These are phyloP conservation scores for Ceratocystis colombiana DNA, from an alignment of 2,329 filamentous ascomycete genomes.

Conservation along the genomic window DNA sequence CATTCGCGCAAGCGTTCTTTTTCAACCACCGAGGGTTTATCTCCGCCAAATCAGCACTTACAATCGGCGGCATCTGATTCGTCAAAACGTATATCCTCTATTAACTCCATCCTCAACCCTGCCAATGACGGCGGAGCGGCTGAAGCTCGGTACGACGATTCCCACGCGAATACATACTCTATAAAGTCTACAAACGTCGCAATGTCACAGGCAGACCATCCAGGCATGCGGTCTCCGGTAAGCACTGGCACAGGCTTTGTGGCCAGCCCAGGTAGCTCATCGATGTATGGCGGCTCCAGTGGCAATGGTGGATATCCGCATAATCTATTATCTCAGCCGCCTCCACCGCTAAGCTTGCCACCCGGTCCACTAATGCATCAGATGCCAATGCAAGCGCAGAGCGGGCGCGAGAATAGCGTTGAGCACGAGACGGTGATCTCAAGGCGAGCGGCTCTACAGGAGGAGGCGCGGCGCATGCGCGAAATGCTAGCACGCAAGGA, in stretches of 20 bases:
- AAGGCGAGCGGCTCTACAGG: slow-evolving; percentile 54
- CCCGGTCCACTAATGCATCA: not conserved
- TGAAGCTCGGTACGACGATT: slow-evolving; percentile 15
- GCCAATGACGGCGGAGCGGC: slow-evolving; percentile 27
- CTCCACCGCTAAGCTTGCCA: slow-evolving; percentile 13
- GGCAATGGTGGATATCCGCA: slow-evolving; percentile 5
- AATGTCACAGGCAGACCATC: slow-evolving; percentile 15
- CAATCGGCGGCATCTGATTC: slow-evolving; percentile 28
- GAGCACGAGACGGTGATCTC: slow-evolving; percentile 36
- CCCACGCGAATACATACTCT: slow-evolving; percentile 19
- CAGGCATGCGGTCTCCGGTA: slow-evolving; percentile 16
- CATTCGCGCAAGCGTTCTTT: slow-evolving; percentile 58
- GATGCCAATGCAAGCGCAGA: not conserved
- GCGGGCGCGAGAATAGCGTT: slow-evolving; percentile 18
- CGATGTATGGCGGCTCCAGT: not conserved
- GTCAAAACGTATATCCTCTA: slow-evolving; percentile 58
- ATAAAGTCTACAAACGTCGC: not conserved
- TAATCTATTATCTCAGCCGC: slow-evolving; percentile 9
- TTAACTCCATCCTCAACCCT: slow-evolving; percentile 65
- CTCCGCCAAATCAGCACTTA: slow-evolving; percentile 31
- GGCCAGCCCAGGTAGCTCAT: slow-evolving; percentile 19
- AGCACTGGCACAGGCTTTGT: slow-evolving; percentile 17
- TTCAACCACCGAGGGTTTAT: slow-evolving; percentile 48
- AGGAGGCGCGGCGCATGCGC: slow-evolving; percentile 67
- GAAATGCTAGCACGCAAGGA: slow-evolving; percentile 64